phyloP scores from a whole-genome alignment of 2,329 filamentous ascomycete species.

The Penicillium sp. region DNA sequence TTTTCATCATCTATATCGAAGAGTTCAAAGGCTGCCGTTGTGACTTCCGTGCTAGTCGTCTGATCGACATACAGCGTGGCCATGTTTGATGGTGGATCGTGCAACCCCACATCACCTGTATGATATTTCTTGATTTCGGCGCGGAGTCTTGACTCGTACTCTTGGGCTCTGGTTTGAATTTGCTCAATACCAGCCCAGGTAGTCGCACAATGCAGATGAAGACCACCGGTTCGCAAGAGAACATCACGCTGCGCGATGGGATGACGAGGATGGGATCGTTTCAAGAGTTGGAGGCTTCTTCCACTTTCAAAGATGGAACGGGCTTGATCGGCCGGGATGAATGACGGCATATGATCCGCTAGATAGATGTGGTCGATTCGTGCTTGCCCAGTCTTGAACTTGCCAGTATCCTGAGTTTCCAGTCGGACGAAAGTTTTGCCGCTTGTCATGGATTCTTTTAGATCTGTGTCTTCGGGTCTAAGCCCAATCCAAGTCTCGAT shows the following conservation, averaged over 20 bases:
- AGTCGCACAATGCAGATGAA: constrained; percentile 65
- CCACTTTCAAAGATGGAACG: constrained; percentile 75
- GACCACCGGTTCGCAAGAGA: constrained; percentile 49
- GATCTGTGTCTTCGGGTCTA: constrained; percentile 55
- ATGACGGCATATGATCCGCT: constrained; percentile 62
- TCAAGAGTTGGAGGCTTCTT: constrained; percentile 69
- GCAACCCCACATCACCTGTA: constrained; percentile 26
- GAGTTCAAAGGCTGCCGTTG: constrained; percentile 30
- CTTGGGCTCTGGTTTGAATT: constrained; percentile 59
- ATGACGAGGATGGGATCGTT: constrained; percentile 67
- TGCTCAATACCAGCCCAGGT: constrained; percentile 66
- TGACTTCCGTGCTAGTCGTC: neutral
- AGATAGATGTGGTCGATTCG: constrained; percentile 58
- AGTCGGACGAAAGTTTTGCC: constrained; percentile 61
- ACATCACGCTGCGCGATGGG: constrained; percentile 58
- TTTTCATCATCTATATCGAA: constrained; percentile 35
- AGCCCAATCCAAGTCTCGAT: constrained; percentile 74
- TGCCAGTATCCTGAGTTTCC: constrained; percentile 56
- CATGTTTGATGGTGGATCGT: neutral
- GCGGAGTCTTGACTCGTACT: constrained; percentile 37
- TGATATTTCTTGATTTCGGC: constrained; percentile 40
- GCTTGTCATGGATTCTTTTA: constrained; percentile 47
- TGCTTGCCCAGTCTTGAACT: constrained; percentile 57
- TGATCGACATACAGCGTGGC: neutral
- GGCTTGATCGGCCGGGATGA: constrained; percentile 68